phyloP scores from a whole-genome alignment of 441 rosid species.

The Geranium incanum region DNA sequence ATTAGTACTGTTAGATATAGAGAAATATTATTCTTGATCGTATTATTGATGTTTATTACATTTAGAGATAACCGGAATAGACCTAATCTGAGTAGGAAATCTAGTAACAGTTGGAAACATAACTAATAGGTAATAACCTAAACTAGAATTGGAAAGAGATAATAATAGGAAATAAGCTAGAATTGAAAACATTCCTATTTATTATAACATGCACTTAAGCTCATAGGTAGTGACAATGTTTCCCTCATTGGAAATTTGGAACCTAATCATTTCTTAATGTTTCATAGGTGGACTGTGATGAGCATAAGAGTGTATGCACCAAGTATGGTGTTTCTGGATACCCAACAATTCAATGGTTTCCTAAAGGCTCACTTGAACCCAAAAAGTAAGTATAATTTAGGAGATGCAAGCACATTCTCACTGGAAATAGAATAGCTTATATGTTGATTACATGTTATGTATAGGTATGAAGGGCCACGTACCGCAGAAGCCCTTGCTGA shows the following conservation, averaged over 20 bases:
- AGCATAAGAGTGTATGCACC: slow-evolving; percentile 73
- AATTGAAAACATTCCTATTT: too few species aligned
- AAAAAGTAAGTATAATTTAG: slow-evolving; percentile 49
- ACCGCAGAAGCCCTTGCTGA: slow-evolving; percentile 74
- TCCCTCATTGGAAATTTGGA: not conserved
- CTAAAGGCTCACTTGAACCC: slow-evolving; percentile 89
- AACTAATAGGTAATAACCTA: too few species aligned
- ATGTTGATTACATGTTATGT: slow-evolving; percentile 11
- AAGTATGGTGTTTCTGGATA: slow-evolving; percentile 88
- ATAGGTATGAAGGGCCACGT: slow-evolving; percentile 84
- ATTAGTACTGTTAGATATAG: not conserved
- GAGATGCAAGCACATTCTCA: not conserved
- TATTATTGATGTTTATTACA: too few species aligned
- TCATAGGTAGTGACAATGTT: not conserved
- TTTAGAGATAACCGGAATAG: too few species aligned
- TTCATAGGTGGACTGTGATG: slow-evolving; percentile 88
- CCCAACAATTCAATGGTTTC: slow-evolving; percentile 92
- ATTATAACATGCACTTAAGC: too few species aligned
- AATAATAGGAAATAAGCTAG: too few species aligned
- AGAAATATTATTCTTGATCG: too few species aligned
- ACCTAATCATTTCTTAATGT: slow-evolving; percentile 13
- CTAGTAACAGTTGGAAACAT: too few species aligned
- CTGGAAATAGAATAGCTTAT: not conserved
- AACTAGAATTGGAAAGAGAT: too few species aligned
- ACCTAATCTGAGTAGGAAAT: too few species aligned